A percentile compares a stretch with the other conserved stretches of the same genome.
Evolutionary conservation across 495 filamentous ascomycete genomes (phyloP).

Genomic region (Penicillium angulare): DNA sequence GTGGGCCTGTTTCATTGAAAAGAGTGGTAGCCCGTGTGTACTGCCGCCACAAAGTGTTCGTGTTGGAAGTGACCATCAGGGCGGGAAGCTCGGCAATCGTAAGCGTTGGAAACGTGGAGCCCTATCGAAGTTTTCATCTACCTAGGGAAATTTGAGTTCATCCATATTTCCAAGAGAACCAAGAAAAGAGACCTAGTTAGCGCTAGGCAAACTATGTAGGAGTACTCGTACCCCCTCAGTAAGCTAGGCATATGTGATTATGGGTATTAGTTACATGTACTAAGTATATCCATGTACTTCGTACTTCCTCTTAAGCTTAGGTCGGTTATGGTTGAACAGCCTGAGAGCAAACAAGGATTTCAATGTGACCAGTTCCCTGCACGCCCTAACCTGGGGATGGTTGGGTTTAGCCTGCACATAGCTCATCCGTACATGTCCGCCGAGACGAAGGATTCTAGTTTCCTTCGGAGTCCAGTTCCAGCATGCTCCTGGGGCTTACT

Average conservation of each 20-base stretch:
- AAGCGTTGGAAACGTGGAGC: slow-evolving; percentile 22
- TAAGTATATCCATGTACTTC: no score
- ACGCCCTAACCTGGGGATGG: neutral
- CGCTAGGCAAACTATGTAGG: neutral
- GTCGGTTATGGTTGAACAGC: neutral
- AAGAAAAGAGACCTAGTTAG: neutral
- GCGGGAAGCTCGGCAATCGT: slow-evolving; percentile 29
- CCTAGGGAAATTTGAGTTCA: neutral
- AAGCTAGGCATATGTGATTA: neutral
- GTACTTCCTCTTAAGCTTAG: no score
- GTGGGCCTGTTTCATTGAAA: slow-evolving; percentile 29
- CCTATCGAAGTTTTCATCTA: neutral
- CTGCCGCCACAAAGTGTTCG: slow-evolving; percentile 8
- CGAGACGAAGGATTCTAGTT: no score
- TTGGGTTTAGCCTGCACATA: no score
- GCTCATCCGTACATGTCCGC: no score
- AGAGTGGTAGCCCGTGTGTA: slow-evolving; percentile 9
- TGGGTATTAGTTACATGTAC: no score
- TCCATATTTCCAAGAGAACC: slow-evolving; percentile 2
- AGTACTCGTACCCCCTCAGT: neutral
- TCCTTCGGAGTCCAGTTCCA: no score
- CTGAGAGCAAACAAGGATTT: slow-evolving; percentile 5
- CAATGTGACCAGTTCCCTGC: slow-evolving; percentile 21
- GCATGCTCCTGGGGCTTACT: no score
- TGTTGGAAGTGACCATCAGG: slow-evolving; percentile 10